Evolutionary conservation across 352 stramenopile genomes (phyloP).

Genomic region (Phytophthora agathidicida): DNA sequence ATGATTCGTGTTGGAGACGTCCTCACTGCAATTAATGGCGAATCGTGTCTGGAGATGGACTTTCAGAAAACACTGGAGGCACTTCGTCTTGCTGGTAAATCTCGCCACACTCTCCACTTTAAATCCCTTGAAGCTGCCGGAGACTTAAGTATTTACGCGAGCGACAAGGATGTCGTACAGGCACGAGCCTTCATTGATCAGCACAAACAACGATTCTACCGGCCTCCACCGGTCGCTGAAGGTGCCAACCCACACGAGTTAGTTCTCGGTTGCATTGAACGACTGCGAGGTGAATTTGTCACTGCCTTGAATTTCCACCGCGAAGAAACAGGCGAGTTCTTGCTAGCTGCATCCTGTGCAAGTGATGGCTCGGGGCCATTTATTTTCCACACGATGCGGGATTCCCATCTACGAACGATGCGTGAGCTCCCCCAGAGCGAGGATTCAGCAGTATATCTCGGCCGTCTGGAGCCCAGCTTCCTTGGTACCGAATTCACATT

Average conservation of each 20-base stretch:
- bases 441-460: slow-evolving; percentile 83
- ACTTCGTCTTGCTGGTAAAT: slow-evolving; percentile 48
- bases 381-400: slow-evolving; percentile 85
- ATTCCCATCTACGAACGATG: slow-evolving; percentile 73
- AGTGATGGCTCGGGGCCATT: slow-evolving; percentile 76
- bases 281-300: slow-evolving; percentile 73
- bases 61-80: slow-evolving; percentile 63
- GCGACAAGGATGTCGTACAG: slow-evolving; percentile 64
- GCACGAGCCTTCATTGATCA: slow-evolving; percentile 80
- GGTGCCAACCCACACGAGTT: slow-evolving; percentile 34
- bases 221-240: slow-evolving; percentile 22
- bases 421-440: slow-evolving; percentile 77
- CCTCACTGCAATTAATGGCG: slow-evolving; percentile 73
- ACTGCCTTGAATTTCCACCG: slow-evolving; percentile 86
- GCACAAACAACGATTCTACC: slow-evolving; percentile 81
- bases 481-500: slow-evolving; percentile 87
- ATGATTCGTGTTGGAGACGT: slow-evolving; percentile 75
- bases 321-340: slow-evolving; percentile 82
- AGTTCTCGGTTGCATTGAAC: slow-evolving; percentile 73
- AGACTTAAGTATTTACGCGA: slow-evolving; percentile 70
- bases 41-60: slow-evolving; percentile 71
- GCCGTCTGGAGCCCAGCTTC: slow-evolving; percentile 80
- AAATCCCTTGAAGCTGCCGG: slow-evolving; percentile 71
- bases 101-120: slow-evolving; percentile 71
- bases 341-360: slow-evolving; percentile 70